Conservation (phyloP, 345 rosid species). For the Erucastrum elatum region DNA sequence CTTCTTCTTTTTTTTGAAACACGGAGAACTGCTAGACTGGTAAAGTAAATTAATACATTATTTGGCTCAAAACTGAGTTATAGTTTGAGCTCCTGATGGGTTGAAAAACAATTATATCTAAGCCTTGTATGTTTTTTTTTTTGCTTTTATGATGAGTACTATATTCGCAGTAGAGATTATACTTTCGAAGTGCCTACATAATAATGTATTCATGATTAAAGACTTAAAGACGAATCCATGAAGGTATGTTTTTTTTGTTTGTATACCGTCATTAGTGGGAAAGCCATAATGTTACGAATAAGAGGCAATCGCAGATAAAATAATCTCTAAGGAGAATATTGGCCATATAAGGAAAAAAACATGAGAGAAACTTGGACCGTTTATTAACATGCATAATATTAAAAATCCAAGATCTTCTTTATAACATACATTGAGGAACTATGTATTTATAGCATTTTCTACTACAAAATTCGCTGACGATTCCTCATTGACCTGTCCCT, state of each 20-base stretch:
- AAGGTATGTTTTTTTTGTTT: neutral
- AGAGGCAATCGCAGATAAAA: neutral
- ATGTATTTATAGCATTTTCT: constrained; percentile 15
- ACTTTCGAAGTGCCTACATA: neutral
- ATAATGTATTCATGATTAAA: neutral
- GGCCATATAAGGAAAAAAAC: constrained; percentile 15
- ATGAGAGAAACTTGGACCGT: constrained; percentile 27
- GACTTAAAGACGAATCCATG: constrained; percentile 3
- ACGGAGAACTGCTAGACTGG: neutral
- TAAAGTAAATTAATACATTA: neutral
- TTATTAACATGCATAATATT: constrained; percentile 28
- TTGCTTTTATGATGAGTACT: neutral
- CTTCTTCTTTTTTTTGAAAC: neutral
- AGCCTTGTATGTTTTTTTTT: neutral
- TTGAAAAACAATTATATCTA: neutral
- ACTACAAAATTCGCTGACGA: constrained; percentile 39
- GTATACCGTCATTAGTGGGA: neutral
- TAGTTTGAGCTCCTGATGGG: too few species aligned
- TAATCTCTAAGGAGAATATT: neutral
- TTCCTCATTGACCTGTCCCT: constrained; percentile 22
- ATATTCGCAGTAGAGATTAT: neutral
- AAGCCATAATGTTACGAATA: constrained; percentile 13
- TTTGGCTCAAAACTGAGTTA: neutral
- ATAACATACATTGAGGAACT: constrained; percentile 30
- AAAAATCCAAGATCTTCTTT: constrained; percentile 26